phyloP scores from a whole-genome alignment of 257 asterid species.

The Forsythia viridissima region DNA sequence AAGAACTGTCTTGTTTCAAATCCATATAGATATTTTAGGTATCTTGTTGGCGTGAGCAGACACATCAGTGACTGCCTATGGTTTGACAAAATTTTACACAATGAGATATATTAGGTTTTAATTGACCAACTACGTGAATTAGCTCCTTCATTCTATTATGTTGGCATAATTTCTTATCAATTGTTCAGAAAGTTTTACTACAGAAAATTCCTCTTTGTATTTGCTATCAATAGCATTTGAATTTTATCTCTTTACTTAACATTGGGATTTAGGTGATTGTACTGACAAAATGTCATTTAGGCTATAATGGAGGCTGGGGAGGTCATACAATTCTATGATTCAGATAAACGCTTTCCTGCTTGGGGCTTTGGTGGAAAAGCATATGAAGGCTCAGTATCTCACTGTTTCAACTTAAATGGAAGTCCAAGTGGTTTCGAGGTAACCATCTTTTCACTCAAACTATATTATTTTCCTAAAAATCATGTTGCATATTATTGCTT shows the following conservation, averaged over 20 bases:
- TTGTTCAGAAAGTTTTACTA: not conserved
- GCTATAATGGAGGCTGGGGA: slow-evolving; percentile 84
- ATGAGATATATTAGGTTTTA: not conserved
- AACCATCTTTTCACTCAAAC: not conserved
- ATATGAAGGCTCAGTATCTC: slow-evolving; percentile 51
- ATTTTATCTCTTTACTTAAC: not conserved
- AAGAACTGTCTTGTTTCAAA: not conserved
- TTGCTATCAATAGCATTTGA: not conserved
- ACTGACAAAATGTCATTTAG: slow-evolving; percentile 32
- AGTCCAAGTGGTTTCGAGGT: slow-evolving; percentile 59
- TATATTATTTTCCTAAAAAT: not conserved
- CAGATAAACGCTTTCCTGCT: slow-evolving; percentile 77
- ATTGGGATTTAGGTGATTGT: not conserved
- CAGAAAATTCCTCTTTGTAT: not conserved
- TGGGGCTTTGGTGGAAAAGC: slow-evolving; percentile 83
- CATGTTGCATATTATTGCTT: not conserved
- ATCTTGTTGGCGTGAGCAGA: not conserved
- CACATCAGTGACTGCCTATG: not conserved
- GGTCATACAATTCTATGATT: slow-evolving; percentile 81
- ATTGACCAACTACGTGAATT: not conserved
- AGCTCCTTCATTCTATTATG: not conserved
- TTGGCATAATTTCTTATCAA: not conserved
- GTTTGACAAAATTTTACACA: not conserved
- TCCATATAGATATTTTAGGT: no score
- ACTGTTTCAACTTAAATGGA: slow-evolving; percentile 78